Conservation (phyloP, 2,329 filamentous ascomycete species). For the Leptographium flavum region DNA sequence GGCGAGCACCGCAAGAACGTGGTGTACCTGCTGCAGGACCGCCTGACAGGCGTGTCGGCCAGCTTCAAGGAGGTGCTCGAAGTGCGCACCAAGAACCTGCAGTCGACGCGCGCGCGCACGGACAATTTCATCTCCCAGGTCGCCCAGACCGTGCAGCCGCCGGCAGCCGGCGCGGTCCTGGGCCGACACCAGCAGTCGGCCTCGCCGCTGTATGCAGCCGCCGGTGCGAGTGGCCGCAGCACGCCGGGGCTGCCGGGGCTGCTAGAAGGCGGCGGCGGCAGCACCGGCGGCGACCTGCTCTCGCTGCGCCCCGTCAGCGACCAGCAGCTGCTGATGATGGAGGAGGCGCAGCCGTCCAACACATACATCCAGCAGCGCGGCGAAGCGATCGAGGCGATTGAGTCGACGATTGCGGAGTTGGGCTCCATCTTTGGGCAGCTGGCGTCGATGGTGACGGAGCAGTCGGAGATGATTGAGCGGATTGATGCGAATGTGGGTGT, state of each 20-base stretch:
- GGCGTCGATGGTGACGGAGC: conserved; percentile 92
- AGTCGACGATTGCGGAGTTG: conserved; percentile 85
- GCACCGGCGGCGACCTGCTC: conserved; percentile 48
- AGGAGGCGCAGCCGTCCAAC: conserved; percentile 76
- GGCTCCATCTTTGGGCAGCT: conserved; percentile 48
- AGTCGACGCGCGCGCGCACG: conserved; percentile 78
- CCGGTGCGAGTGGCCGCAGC: conserved; percentile 26
- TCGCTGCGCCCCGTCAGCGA: conserved; percentile 70
- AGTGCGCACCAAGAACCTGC: conserved; percentile 93
- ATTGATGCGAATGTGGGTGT: conserved; percentile 14
- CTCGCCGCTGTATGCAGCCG: conserved; percentile 71
- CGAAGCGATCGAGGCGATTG: conserved; percentile 92
- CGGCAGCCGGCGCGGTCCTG: background rate
- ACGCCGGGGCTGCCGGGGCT: conserved; percentile 8
- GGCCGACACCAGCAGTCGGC: conserved; percentile 43
- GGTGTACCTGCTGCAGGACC: conserved; percentile 78
- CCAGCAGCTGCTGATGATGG: conserved; percentile 83
- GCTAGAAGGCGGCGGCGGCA: background rate
- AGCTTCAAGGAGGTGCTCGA: conserved; percentile 98
- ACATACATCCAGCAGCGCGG: conserved; percentile 86
- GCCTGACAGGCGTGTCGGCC: conserved; percentile 78
- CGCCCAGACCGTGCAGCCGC: conserved; percentile 55
- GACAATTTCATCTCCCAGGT: conserved; percentile 95
- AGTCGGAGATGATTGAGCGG: conserved; percentile 74
- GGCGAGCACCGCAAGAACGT: conserved; percentile 98